Conservation (phyloP, 2,329 filamentous ascomycete species). For the Chrysoporthe cubensis region DNA sequence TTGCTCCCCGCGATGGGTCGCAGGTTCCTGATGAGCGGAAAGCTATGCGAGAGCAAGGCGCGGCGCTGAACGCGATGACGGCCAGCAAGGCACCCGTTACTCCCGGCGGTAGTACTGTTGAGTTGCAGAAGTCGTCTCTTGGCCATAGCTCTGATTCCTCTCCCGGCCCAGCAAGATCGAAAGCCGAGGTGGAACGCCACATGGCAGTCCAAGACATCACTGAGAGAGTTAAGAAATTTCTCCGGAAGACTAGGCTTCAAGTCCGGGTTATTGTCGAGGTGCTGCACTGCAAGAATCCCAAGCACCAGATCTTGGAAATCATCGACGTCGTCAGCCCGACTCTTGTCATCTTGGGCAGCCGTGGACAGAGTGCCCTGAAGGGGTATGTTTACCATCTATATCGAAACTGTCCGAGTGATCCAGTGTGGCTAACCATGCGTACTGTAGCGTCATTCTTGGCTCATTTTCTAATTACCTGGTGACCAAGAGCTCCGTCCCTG, state of each 20-base stretch:
- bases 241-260: slow-evolving; percentile 90
- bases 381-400: slow-evolving; percentile 62
- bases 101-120: slow-evolving; percentile 36
- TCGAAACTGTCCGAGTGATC: not conserved
- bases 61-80: slow-evolving; percentile 68
- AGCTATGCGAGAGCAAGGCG: slow-evolving; percentile 75
- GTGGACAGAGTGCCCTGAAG: slow-evolving; percentile 89
- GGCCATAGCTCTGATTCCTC: slow-evolving; percentile 12
- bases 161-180: slow-evolving; percentile 35
- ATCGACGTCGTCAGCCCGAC: slow-evolving; percentile 93
- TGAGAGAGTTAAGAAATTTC: slow-evolving; percentile 78
- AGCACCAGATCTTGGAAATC: slow-evolving; percentile 94
- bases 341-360: slow-evolving; percentile 87
- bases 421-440: slow-evolving; percentile 37
- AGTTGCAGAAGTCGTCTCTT: slow-evolving; percentile 32
- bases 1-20: slow-evolving; percentile 52
- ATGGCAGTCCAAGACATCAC: slow-evolving; percentile 84
- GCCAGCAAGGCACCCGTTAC: slow-evolving; percentile 42
- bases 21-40: slow-evolving; percentile 73
- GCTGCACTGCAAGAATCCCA: slow-evolving; percentile 96
- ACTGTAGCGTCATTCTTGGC: slow-evolving; percentile 79
- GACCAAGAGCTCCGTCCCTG: slow-evolving; percentile 92
- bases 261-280: slow-evolving; percentile 94
- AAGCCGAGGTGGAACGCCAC: slow-evolving; percentile 77
- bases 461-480: slow-evolving; percentile 98